Base-by-base conservation (phyloP, 140 eudicot genomes). In the Erigeron philadelphicus region DNA sequence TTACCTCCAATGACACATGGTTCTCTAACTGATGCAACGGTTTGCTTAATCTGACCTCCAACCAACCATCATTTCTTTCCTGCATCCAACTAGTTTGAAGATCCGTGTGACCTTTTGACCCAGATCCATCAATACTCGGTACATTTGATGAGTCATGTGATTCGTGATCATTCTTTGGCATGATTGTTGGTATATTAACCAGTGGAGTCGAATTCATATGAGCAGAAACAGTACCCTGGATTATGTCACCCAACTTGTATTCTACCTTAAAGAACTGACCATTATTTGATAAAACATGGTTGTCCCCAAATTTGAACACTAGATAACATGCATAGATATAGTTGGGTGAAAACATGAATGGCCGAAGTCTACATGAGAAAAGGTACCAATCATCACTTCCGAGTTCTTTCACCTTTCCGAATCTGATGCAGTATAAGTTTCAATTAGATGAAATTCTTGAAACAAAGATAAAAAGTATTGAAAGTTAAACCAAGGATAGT, bases 51-150 rank as follows among this genome's bases (percentile, higher is more conserved):
- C 40, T 62, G 21, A 63, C 63, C 63, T 72, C 76, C 70, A 72
- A 45, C 76, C 76, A 72, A 62, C 76, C 76, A 72, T 72, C 70
- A 15, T 72, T 21, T 31, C 70, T 72, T 40, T 61, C 52, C 38
- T 61, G 59, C 47, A 58, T 31, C 67, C 59, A 21, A 21, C 25
- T 21, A 21, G 18, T 46, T 66, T 35, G 6, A 46, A 1, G 18
- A 9, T 35, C 61, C 17, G 31, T 7, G 12, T 25, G 35, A 53
- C 3, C 16, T 1, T 19, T 53, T 4, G 21, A 16, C 76, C 8
- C 43, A 41, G 9, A 23, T 58, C 45, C 23, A n/a, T 9, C 60
- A 10, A 43, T 21, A 16, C 7, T 3, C 9, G 46, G 66, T 61
- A 19, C 19, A 2, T 9, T 18, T 45, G 11, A 64, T 44, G 35